phyloP scores from a whole-genome alignment of 1,284 basidiomycete species.

The Stygiomarasmius scandens region DNA sequence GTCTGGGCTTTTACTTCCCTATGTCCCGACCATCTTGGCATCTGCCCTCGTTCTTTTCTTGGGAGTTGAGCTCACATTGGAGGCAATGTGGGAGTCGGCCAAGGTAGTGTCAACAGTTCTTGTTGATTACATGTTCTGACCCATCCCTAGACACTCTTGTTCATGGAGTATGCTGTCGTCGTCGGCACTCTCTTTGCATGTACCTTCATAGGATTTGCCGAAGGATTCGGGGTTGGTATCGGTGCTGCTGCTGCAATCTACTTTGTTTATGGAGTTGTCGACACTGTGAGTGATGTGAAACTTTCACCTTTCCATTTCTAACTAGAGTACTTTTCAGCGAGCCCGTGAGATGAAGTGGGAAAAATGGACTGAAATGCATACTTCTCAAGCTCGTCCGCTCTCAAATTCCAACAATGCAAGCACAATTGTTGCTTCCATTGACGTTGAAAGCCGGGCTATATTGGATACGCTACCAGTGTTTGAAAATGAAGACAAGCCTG shows the following conservation, averaged over 20 bases:
- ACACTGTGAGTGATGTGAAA: constrained; percentile 20
- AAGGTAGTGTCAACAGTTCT: constrained; percentile 1
- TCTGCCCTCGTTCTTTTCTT: constrained; percentile 26
- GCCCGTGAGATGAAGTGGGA: background rate
- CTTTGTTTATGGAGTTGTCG: constrained; percentile 23
- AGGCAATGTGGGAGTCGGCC: constrained; percentile 25
- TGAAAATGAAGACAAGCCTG: background rate
- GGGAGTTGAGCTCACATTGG: constrained; percentile 25
- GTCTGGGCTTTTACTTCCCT: constrained; percentile 21
- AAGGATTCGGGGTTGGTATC: constrained; percentile 28
- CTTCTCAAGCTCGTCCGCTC: constrained; percentile 4
- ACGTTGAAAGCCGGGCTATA: background rate
- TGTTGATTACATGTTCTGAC: background rate
- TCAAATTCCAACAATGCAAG: background rate
- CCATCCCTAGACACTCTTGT: constrained; percentile 11
- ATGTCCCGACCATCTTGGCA: constrained; percentile 25
- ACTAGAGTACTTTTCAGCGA: constrained; percentile 5
- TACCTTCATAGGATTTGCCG: constrained; percentile 27
- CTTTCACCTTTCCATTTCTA: background rate
- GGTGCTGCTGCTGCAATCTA: constrained; percentile 23
- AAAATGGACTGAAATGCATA: constrained; percentile 5
- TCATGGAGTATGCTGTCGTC: constrained; percentile 24
- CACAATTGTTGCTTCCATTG: background rate
- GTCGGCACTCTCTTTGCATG: constrained; percentile 23
- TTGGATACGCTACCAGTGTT: background rate